Conservation (phyloP, 2,329 filamentous ascomycete genomes). For the Ophiostoma populinum region DNA sequence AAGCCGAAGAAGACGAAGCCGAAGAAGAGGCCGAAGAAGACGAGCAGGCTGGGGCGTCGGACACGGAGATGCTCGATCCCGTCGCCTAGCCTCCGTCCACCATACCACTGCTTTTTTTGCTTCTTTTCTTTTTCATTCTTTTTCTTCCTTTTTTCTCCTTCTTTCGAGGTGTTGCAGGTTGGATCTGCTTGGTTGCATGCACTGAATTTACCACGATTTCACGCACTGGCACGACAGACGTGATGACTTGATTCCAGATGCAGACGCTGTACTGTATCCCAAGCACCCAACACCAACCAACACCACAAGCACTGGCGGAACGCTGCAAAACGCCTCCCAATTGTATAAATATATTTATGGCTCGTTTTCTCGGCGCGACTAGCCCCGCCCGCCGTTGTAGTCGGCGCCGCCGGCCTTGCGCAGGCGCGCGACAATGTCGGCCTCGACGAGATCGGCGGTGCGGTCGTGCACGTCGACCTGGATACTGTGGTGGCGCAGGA, state of each 20-base stretch:
- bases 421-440: constrained; percentile 41
- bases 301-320: not conserved
- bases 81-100: too few species aligned
- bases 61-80: too few species aligned
- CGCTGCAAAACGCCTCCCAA: constrained; percentile 1
- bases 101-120: too few species aligned
- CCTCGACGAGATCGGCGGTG: constrained; percentile 38
- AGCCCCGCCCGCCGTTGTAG: constrained; percentile 50
- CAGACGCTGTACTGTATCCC: too few species aligned
- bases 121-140: not conserved
- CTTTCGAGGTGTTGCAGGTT: too few species aligned
- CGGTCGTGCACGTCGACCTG: constrained; percentile 44
- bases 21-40: not conserved
- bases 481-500: constrained; percentile 47
- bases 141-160: too few species aligned
- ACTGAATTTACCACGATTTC: too few species aligned
- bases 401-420: constrained; percentile 52
- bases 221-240: too few species aligned
- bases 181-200: not conserved
- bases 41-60: not conserved
- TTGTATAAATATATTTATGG: not conserved
- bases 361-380: not conserved
- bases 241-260: too few species aligned
- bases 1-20: not conserved
- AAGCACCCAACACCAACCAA: not conserved